A percentile compares a stretch with the other conserved stretches of the same genome.
These are phyloP conservation scores for Gilbertella persicaria DNA, from an alignment of 371 early-diverging fungal species.

Conservation along the genomic window DNA sequence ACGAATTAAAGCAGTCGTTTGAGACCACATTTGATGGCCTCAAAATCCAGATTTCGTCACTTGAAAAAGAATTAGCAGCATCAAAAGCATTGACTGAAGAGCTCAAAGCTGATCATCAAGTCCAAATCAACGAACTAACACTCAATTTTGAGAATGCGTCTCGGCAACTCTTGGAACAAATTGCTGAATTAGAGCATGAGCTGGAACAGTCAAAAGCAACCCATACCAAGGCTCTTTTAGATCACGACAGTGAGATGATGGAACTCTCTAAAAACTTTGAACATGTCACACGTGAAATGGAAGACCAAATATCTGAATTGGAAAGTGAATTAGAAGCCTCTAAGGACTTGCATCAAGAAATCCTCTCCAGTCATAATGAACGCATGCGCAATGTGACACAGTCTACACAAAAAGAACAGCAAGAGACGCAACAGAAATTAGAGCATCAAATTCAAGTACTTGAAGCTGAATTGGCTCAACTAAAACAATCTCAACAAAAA, in stretches of 20 bases:
- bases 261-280: constrained; percentile 14
- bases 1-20: neutral
- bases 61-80: neutral
- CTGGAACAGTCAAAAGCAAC: neutral
- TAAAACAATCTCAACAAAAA: neutral
- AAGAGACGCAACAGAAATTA: neutral
- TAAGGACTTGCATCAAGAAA: constrained; percentile 2
- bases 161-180: neutral
- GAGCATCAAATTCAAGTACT: neutral
- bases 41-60: neutral
- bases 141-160: neutral
- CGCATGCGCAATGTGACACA: neutral
- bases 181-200: constrained; percentile 1
- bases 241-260: constrained; percentile 7
- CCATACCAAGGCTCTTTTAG: neutral
- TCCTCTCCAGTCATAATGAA: constrained; percentile 1
- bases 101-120: neutral
- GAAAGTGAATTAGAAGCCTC: constrained; percentile 1
- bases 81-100: neutral
- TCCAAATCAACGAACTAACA: neutral
- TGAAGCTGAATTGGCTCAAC: too few relatives aligned
- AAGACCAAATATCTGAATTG: constrained; percentile 6
- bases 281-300: constrained; percentile 19
- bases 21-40: neutral
- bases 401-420: neutral